Evolutionary conservation across 805 yeast species (phyloP), one percentile per base, ranked within the genome.

Genomic region (Sugiyamaella qingdaonensis): DNA sequence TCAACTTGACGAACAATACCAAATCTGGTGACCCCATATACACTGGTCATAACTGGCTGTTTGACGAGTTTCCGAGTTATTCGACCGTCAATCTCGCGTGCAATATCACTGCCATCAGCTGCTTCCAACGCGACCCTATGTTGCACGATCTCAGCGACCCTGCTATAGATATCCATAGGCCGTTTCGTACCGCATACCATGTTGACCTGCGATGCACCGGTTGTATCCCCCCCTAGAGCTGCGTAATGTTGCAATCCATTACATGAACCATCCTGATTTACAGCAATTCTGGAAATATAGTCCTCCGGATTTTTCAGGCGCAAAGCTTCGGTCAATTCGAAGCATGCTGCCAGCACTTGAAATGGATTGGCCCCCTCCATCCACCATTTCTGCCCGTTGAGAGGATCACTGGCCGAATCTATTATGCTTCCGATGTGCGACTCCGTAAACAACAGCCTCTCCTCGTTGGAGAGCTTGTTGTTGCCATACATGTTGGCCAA

Each of bases 31-130:
- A 92, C 99, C 62, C 99, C 99, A 67, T 92, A 92, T 33, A 92
- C 99, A 63, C 90, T 90, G 0, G 99, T 92, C 99, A 92, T 92
- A 24, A 92, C 98, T 0, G 98, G 88, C 68, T 91, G 98, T 66
- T 92, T 92, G 29, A 94, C 96, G 41, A 92, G 85, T 66, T 90
- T 92, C 61, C 99, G 79, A 21, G 82, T 79, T 53, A 92, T 79
- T 55, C 81, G 78, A 47, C 85, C 86, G 53, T 78, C 72, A 44
- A 86, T 70, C 32, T 71, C 68, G 10, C 63, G 43, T 2, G 77
- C 75, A 13, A 60, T 51, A 9, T 48, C 61, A 39, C 49, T 16
- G 2, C 67, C 69, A 2, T 32, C 37, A 1, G 32, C 48, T 2
- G 48, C 52, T n/a, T 51, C 55, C 24, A 18, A 24, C 19, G 56